These are phyloP conservation scores for Lasiodiplodia sp. DNA, from an alignment of 2,329 filamentous ascomycete species.

Conservation along the genomic window DNA sequence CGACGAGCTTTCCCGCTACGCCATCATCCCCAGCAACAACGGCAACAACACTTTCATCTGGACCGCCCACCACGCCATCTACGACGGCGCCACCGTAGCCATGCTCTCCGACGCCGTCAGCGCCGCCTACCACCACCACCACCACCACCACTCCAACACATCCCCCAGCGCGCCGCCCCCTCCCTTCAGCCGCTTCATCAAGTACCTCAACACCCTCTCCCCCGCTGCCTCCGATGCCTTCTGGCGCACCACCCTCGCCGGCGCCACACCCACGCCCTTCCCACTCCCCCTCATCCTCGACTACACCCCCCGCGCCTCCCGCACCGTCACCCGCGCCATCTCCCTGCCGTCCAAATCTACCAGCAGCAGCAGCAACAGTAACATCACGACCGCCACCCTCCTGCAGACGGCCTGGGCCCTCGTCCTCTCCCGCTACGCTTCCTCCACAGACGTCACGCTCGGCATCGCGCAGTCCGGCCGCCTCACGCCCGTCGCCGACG, in stretches of 20 bases:
- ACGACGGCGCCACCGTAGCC: conserved; percentile 45
- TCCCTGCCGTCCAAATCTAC: neutral
- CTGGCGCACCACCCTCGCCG: conserved; percentile 53
- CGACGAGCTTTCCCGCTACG: conserved; percentile 47
- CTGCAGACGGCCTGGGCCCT: conserved; percentile 57
- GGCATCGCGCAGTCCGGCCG: conserved; percentile 68
- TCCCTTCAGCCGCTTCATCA: conserved; percentile 57
- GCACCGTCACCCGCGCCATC: conserved; percentile 36
- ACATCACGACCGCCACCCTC: conserved; percentile 58
- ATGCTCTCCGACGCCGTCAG: conserved; percentile 45
- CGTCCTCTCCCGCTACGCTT: conserved; percentile 60
- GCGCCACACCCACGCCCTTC: conserved; percentile 53
- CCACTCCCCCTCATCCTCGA: conserved; percentile 52
- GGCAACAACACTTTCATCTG: conserved; percentile 58
- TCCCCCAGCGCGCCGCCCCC: conserved; percentile 32
- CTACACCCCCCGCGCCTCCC: conserved; percentile 60
- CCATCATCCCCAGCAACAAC: conserved; percentile 38
- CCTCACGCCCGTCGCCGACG: conserved; percentile 53
- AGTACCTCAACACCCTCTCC: conserved; percentile 54
- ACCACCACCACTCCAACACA: conserved; percentile 29
- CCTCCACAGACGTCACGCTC: conserved; percentile 60
- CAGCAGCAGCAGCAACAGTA: conserved; percentile 31
- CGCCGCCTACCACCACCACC: conserved; percentile 34
- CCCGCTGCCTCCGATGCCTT: conserved; percentile 52
- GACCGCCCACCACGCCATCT: conserved; percentile 58